Percentiles rank a stretch among this genome's conserved stretches.
These are phyloP conservation scores for Rhodotorula sp. DNA, from an alignment of 1,284 basidiomycete species.

Conservation along the genomic window DNA sequence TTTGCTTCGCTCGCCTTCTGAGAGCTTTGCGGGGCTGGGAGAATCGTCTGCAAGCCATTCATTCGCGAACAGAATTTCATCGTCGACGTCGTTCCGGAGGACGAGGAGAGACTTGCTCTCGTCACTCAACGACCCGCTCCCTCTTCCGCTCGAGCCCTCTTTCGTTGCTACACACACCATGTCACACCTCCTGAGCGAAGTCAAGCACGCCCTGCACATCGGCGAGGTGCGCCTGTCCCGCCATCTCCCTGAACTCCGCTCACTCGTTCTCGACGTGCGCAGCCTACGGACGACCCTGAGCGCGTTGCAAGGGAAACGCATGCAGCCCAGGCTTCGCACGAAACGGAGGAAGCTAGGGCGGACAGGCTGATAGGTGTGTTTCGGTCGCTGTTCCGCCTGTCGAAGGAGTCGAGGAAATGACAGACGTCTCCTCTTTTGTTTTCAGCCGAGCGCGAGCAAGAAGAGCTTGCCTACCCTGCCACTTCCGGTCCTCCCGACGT, in stretches of 20 bases:
- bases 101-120: no score
- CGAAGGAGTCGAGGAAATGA: no score
- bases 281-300: conserved; percentile 14
- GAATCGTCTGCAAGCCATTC: no score
- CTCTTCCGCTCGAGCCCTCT: no score
- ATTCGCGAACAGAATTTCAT: no score
- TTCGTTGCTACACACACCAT: not conserved
- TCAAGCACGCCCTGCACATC: conserved; percentile 25
- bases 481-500: conserved; percentile 1
- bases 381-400: not conserved
- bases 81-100: no score
- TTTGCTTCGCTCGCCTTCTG: no score
- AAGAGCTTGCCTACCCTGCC: conserved; percentile 4
- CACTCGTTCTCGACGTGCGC: not conserved
- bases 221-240: not conserved
- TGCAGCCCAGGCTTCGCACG: conserved; percentile 3
- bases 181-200: conserved; percentile 12
- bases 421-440: not conserved
- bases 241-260: not conserved
- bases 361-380: conserved; percentile 19
- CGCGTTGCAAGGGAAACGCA: conserved; percentile 1
- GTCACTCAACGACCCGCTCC: no score
- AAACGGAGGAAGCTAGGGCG: conserved; percentile 12
- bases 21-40: no score
- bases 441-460: conserved; percentile 17